phyloP scores from a whole-genome alignment of 768 basidiomycete genomes.

The Phanerochaete carnosa region DNA sequence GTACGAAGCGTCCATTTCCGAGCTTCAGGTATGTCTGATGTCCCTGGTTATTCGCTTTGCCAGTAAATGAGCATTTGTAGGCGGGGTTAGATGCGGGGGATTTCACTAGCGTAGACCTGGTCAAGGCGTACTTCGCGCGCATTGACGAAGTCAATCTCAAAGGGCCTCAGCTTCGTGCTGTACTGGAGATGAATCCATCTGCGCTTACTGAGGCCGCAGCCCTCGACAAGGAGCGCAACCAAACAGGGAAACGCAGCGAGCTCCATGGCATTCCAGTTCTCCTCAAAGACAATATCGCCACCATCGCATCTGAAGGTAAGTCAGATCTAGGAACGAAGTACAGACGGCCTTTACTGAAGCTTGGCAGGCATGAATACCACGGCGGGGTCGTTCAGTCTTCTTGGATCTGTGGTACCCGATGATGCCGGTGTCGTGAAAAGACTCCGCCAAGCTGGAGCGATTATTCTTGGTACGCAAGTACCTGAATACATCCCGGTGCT shows the following conservation, averaged over 20 bases:
- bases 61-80: constrained; percentile 23
- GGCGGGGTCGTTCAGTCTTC: constrained; percentile 32
- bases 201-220: constrained; percentile 49
- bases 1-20: constrained; percentile 55
- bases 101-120: constrained; percentile 60
- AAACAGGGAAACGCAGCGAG: constrained; percentile 17
- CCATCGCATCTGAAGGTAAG: constrained; percentile 29
- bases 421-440: constrained; percentile 30
- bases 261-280: constrained; percentile 36
- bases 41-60: background rate
- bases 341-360: background rate
- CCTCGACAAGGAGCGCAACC: constrained; percentile 20
- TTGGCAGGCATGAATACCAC: constrained; percentile 35
- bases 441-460: constrained; percentile 33
- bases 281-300: constrained; percentile 37
- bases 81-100: constrained; percentile 44
- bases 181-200: constrained; percentile 54
- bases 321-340: background rate
- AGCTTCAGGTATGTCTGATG: constrained; percentile 31
- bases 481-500: background rate
- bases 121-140: constrained; percentile 66
- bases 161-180: constrained; percentile 53
- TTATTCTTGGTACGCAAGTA: constrained; percentile 31
- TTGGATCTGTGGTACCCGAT: constrained; percentile 31
- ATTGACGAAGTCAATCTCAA: constrained; percentile 68